These are phyloP conservation scores for Phallus indusiatus DNA, from an alignment of 768 basidiomycete species.

Conservation along the genomic window DNA sequence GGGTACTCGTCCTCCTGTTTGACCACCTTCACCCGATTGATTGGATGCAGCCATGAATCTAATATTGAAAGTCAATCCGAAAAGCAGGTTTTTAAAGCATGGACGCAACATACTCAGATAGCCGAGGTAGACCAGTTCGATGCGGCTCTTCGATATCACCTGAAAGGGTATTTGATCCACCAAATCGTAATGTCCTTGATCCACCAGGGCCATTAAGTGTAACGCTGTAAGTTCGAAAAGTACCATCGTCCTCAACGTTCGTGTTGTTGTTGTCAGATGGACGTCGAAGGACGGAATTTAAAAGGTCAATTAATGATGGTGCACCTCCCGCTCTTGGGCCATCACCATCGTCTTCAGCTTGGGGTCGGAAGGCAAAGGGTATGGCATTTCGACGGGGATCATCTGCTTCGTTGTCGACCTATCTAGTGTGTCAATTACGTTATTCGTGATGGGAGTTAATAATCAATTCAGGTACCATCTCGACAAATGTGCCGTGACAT, in stretches of 20 bases:
- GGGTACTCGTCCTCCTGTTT: neutral
- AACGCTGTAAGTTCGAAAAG: neutral
- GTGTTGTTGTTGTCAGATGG: neutral
- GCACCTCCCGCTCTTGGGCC: neutral
- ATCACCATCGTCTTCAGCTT: neutral
- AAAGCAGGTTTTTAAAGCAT: neutral
- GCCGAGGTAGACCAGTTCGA: neutral
- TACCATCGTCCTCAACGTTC: neutral
- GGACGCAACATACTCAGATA: constrained; percentile 6
- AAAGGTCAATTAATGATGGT: neutral
- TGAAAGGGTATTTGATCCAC: neutral
- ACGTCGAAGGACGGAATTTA: neutral
- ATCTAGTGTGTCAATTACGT: neutral
- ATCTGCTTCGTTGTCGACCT: constrained; percentile 70
- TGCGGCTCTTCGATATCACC: neutral
- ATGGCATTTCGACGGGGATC: constrained; percentile 51
- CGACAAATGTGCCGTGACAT: constrained; percentile 75
- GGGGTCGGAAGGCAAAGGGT: neutral
- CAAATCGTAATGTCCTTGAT: constrained; percentile 3
- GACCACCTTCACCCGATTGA: neutral
- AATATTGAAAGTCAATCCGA: neutral
- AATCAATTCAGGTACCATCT: constrained; percentile 41
- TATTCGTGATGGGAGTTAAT: neutral
- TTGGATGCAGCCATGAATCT: neutral
- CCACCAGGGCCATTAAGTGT: constrained; percentile 4